Evolutionary conservation across 1,139 yeast species (phyloP).

Genomic region (Hyphopichia pseudoburtonii): DNA sequence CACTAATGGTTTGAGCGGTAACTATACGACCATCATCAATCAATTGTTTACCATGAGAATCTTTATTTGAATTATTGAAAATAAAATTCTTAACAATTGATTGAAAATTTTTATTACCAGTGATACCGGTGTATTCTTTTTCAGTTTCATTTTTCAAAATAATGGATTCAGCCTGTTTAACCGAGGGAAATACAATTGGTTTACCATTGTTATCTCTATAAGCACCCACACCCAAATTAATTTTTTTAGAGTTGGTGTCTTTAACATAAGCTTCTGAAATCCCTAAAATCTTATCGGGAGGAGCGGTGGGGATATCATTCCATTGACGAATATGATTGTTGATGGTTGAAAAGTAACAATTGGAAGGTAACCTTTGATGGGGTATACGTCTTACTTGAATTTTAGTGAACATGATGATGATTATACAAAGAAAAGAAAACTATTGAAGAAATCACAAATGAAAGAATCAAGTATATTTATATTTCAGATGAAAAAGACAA

Average conservation of each 20-base stretch:
- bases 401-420: too few relatives aligned
- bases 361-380: too few relatives aligned
- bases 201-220: conserved; percentile 49
- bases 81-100: conserved; percentile 49
- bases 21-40: conserved; percentile 49
- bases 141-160: conserved; percentile 43
- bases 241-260: conserved; percentile 41
- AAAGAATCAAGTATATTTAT: too few relatives aligned
- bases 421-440: too few relatives aligned
- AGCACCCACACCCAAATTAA: conserved; percentile 53
- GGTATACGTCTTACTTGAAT: too few relatives aligned
- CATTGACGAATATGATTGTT: conserved; percentile 24
- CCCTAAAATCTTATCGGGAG: conserved; percentile 75
- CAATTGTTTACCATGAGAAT: conserved; percentile 47
- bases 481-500: too few relatives aligned
- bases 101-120: conserved; percentile 51
- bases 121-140: conserved; percentile 59
- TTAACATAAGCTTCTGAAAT: conserved; percentile 53
- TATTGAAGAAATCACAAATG: too few relatives aligned
- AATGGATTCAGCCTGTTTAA: conserved; percentile 46
- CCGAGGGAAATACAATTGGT: conserved; percentile 50
- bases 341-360: conserved; percentile 21
- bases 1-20: conserved; percentile 58
- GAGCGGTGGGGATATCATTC: conserved; percentile 57
- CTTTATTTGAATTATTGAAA: conserved; percentile 51